These are phyloP conservation scores for Pterocarpus macrocarpus DNA, from an alignment of 306 rosid genomes.

Conservation along the genomic window DNA sequence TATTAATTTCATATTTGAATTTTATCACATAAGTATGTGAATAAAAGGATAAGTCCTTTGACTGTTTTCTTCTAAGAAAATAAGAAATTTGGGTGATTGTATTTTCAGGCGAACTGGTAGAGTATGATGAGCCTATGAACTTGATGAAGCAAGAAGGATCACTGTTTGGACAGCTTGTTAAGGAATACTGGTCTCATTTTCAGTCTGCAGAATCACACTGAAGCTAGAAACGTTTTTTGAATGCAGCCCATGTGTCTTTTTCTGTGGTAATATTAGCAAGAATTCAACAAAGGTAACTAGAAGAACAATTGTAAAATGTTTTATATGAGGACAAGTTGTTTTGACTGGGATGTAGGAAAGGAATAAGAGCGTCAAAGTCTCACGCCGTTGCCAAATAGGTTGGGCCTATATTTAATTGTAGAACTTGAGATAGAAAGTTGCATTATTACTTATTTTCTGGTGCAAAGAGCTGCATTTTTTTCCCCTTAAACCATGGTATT, in stretches of 20 bases:
- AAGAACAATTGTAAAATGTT: not conserved
- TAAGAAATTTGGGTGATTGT: not conserved
- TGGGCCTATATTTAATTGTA: too few species aligned
- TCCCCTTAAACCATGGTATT: too few species aligned
- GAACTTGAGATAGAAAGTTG: not conserved
- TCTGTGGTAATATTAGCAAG: constrained; percentile 2
- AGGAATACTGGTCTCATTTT: constrained; percentile 80
- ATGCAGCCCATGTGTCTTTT: not conserved
- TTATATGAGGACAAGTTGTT: not conserved
- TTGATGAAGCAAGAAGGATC: constrained; percentile 68
- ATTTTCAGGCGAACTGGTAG: constrained; percentile 67
- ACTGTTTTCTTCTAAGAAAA: too few species aligned
- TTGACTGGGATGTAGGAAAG: too few species aligned
- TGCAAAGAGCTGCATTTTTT: not conserved
- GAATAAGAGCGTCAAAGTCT: too few species aligned
- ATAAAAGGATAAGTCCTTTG: too few species aligned
- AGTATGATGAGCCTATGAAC: constrained; percentile 73
- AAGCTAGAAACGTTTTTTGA: not conserved
- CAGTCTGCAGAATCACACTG: constrained; percentile 60
- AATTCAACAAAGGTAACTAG: not conserved
- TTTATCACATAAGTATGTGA: too few species aligned
- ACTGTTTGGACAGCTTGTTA: constrained; percentile 64
- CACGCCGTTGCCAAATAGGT: too few species aligned
- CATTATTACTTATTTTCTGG: too few species aligned
- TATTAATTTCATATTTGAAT: too few species aligned